Base-by-base conservation (phyloP, 2,329 filamentous ascomycete genomes). In the Pestalotiopsis sp. region DNA sequence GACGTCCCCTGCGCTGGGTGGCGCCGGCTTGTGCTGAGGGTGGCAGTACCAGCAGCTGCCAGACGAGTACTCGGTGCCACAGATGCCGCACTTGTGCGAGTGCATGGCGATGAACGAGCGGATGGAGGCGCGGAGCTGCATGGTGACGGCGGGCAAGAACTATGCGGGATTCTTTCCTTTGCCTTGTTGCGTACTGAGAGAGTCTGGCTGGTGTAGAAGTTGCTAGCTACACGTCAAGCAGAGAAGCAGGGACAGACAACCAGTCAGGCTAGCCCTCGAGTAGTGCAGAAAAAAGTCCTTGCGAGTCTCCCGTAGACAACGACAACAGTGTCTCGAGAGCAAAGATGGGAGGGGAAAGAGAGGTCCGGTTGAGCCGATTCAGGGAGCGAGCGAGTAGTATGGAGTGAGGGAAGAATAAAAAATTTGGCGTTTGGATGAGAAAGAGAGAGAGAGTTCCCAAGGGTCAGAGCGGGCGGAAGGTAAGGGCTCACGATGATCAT, bases 31-130 rank as follows among this genome's bases (percentile, higher is more conserved):
- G 72, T 76, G 73, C 71, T 78, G 77, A 66, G 77, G 77, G 74
- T 79, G 77, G 71, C 77, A 79, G 72, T 79, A 79, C 77, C 77
- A 79, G 74, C 77, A 79, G 76, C 76, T 78, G 66, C 76, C 77
- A 59, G 74, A 75, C 58, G 75, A 75, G 71, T 78, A 79, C 72
- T 79, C 77, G 45, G 77, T 79, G 68, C 77, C 77, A 70, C 77
- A 79, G 74, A 78, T 78, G 66, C 76, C 74, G 71, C 77, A 79
- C 38, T 73, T 78, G 69, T 78, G 76, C 73, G 74, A 76, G 72
- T 77, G 72, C 76, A 75, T 76, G 49, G 69, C 73, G 75, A 74
- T 69, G 70, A 74, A 70, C 41, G 65, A 41, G n/a, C 52, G 65
- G 31, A 59, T 25, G 52, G 65, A 39, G 12, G 36, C 20, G 31